These are phyloP conservation scores for Pilasporangium apinafurcum DNA, from an alignment of 352 stramenopile genomes.

Conservation along the genomic window DNA sequence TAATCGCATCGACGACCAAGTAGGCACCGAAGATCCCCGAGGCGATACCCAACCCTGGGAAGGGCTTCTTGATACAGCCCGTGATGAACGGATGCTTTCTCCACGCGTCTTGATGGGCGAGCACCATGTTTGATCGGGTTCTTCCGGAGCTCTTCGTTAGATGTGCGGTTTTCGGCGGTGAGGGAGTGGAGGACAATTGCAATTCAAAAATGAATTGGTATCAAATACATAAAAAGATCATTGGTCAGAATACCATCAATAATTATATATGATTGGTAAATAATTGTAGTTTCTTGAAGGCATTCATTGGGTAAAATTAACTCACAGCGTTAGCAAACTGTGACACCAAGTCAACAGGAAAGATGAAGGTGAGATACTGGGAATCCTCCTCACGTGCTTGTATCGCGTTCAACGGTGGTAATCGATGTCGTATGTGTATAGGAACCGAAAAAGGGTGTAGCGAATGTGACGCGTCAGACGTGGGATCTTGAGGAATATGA, in stretches of 20 bases:
- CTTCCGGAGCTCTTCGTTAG: neutral
- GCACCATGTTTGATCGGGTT: slow-evolving; percentile 49
- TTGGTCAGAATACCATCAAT: no score
- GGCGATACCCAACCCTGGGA: slow-evolving; percentile 69
- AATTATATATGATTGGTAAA: neutral
- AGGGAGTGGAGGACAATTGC: neutral
- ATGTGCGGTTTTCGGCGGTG: slow-evolving; percentile 8
- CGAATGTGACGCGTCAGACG: slow-evolving; percentile 79
- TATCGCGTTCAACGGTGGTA: neutral
- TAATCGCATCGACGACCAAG: slow-evolving; percentile 60
- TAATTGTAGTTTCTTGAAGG: neutral
- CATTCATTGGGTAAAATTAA: neutral
- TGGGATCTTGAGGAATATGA: slow-evolving; percentile 79
- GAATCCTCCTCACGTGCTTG: neutral
- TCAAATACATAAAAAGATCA: no score
- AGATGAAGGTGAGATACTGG: slow-evolving; percentile 7
- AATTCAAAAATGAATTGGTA: slow-evolving; percentile 9
- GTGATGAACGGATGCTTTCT: slow-evolving; percentile 84
- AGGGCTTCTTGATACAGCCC: slow-evolving; percentile 80
- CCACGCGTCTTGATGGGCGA: slow-evolving; percentile 84
- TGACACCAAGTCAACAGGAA: neutral
- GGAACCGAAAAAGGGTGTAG: slow-evolving; percentile 69
- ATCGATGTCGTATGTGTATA: slow-evolving; percentile 1
- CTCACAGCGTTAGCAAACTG: neutral
- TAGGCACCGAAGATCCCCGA: slow-evolving; percentile 79